These are phyloP conservation scores for Leccinum cinnamomeum DNA, from an alignment of 1,284 basidiomycete genomes.

Conservation along the genomic window DNA sequence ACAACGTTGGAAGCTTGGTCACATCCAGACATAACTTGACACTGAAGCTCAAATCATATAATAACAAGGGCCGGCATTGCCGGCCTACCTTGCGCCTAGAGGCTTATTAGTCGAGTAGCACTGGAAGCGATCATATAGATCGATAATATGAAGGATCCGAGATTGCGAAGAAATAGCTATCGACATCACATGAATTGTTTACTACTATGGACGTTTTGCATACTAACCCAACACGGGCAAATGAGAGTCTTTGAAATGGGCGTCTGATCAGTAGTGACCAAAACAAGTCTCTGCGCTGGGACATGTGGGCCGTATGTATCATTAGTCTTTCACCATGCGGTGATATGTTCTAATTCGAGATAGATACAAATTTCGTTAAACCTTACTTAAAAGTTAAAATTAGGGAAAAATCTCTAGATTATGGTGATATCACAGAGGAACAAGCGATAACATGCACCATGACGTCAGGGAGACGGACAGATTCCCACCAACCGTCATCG, in stretches of 20 bases:
- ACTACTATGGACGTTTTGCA: no score
- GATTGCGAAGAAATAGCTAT: no score
- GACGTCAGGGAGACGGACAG: not conserved
- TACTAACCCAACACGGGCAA: no score
- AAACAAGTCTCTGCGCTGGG: not conserved
- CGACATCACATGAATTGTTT: no score
- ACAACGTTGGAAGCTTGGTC: not conserved
- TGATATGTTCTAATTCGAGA: not conserved
- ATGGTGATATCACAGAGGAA: not conserved
- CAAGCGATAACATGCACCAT: not conserved
- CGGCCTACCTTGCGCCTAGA: no score
- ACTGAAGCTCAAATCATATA: not conserved
- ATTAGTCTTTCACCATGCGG: not conserved
- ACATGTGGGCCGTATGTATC: not conserved
- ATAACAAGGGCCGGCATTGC: no score
- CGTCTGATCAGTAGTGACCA: not conserved
- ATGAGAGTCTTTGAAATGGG: not conserved
- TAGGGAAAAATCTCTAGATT: not conserved
- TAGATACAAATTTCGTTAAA: not conserved
- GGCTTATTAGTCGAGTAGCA: no score
- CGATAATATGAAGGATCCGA: no score
- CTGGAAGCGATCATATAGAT: no score
- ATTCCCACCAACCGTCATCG: slow-evolving; percentile 13
- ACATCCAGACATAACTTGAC: not conserved
- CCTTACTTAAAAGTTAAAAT: not conserved